phyloP scores from a whole-genome alignment of 2,329 filamentous ascomycete genomes.

The Endocalyx cinctus region DNA sequence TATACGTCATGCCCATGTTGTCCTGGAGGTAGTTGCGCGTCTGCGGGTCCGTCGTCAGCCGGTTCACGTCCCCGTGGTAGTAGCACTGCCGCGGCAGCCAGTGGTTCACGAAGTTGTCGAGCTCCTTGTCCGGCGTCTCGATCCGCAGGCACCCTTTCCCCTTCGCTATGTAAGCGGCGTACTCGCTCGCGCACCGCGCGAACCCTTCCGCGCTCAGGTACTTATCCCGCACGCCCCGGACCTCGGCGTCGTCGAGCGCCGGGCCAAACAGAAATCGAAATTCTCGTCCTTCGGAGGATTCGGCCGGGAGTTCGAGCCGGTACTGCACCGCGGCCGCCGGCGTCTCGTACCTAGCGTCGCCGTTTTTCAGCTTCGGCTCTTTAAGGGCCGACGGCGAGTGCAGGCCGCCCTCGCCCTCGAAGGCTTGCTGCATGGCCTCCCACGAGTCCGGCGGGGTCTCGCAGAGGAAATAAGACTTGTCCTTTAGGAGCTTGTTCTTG shows the following conservation, averaged over 20 bases:
- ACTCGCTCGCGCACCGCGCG: conserved; percentile 38
- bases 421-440: conserved; percentile 47
- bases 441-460: conserved; percentile 46
- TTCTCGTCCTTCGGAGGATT: conserved; percentile 34
- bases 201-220: conserved; percentile 48
- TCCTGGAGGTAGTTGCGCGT: conserved; percentile 57
- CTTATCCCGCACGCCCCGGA: conserved; percentile 37
- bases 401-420: conserved; percentile 53
- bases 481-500: conserved; percentile 52
- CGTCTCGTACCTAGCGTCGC: conserved; percentile 52
- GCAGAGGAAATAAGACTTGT: conserved; percentile 54
- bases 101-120: conserved; percentile 56
- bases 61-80: conserved; percentile 57
- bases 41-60: conserved; percentile 53
- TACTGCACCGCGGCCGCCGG: conserved; percentile 52
- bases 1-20: conserved; percentile 57
- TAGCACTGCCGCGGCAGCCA: conserved; percentile 55
- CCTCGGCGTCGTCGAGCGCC: conserved; percentile 47
- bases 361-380: conserved; percentile 33
- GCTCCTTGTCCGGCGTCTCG: conserved; percentile 48
- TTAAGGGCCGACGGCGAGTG: conserved; percentile 44
- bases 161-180: conserved; percentile 45
- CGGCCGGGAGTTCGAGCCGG: conserved; percentile 35
- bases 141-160: conserved; percentile 47
- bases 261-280: conserved; percentile 54